Base-by-base conservation (phyloP, 1,284 basidiomycete species). In the Cutaneotrichosporon dermatis region DNA sequence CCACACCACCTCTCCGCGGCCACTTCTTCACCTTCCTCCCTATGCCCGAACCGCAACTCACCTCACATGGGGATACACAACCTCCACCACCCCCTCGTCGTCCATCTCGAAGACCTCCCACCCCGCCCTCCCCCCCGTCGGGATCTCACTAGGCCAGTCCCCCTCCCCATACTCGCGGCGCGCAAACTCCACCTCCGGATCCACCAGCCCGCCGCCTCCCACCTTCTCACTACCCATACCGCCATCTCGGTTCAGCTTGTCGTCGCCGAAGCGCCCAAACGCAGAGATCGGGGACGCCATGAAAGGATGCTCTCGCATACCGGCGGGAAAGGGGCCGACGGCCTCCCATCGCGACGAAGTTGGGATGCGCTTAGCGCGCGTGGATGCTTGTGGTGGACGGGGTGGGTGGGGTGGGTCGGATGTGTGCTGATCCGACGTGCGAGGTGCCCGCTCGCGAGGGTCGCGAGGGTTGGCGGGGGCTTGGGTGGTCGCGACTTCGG, bases 251-350 rank as follows among this genome's bases (percentile, higher is more conserved):
- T n/a, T n/a, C n/a, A n/a, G n/a, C n/a, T n/a, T n/a, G 4, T 57
- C 41, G 40, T 53, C 53, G 4, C 25, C 16, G 13, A 33, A 49
- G 4, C 15, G 40, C n/a, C 57, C 46, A 56, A 66, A 76, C 0
- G 74, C 71, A 41, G 68, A 55, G 6, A 76, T 59, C 4, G 75
- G 71, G 7, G 72, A 71, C 0, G 56, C 60, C 10, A 66, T 63
- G 48, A 74, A 55, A 5, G 76, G 71, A 25, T 76, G 74, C 54
- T 78, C 76, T 48, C 76, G 63, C 68, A 74, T 78, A 0, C 76
- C 76, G 35, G 71, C 70, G 6, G 50, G 58, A 60, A 76, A 76
- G 7, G 75, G 75, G 1, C 75, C 75, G 2, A 73, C 59, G 1
- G 61, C 73, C 70, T 73, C 35, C 51, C 44, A 40, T 16, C 16